Percentiles rank a stretch among this genome's conserved stretches.
Conservation (phyloP, 2,329 filamentous ascomycete species). For the Thelonectria rubi region DNA sequence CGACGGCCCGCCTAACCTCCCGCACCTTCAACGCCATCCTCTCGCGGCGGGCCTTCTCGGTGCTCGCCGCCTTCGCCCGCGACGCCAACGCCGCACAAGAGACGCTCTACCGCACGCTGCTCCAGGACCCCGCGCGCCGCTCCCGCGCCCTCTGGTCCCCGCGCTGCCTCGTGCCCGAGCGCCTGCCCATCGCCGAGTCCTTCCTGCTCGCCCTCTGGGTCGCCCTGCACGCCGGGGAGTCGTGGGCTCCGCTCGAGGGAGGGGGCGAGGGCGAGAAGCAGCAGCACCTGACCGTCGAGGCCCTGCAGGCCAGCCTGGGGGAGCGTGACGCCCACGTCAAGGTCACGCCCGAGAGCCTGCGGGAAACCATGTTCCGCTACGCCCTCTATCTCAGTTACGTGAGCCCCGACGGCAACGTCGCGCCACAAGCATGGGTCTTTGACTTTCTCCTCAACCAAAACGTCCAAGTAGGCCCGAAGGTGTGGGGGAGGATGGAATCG, state of each 20-base stretch:
- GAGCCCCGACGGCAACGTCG: constrained; percentile 36
- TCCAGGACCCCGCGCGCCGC: constrained; percentile 33
- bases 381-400: constrained; percentile 48
- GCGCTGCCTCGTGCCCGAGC: constrained; percentile 44
- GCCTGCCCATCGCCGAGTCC: constrained; percentile 43
- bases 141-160: constrained; percentile 48
- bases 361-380: constrained; percentile 47
- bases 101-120: constrained; percentile 35
- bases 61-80: constrained; percentile 43
- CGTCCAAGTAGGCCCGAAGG: not conserved
- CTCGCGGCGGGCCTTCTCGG: constrained; percentile 39
- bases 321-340: not conserved
- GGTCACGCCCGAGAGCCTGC: constrained; percentile 38
- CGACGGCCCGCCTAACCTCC: constrained; percentile 45
- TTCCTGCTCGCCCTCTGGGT: constrained; percentile 46
- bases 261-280: not conserved
- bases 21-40: constrained; percentile 46
- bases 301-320: constrained; percentile 34
- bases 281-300: constrained; percentile 21
- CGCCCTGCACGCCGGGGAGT: constrained; percentile 39
- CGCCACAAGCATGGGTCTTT: constrained; percentile 47
- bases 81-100: constrained; percentile 39
- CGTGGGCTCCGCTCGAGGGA: constrained; percentile 30
- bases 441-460: constrained; percentile 30
- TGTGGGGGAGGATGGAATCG: not conserved